Base-by-base conservation (phyloP, 2,329 filamentous ascomycete species). In the Paecilomyces niveus region DNA sequence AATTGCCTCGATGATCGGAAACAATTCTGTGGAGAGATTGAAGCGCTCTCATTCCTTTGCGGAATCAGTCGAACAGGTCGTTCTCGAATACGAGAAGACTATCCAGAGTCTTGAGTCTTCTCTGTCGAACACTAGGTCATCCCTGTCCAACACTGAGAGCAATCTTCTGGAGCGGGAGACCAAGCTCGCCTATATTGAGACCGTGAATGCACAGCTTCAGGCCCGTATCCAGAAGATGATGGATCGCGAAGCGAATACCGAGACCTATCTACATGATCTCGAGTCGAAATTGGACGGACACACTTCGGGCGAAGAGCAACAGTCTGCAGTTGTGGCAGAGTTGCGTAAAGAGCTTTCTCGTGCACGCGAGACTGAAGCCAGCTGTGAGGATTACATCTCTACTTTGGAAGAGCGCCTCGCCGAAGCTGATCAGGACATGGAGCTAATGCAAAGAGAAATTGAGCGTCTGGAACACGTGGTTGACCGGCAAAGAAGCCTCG, bases 11-110 rank as follows among this genome's bases (percentile, higher is more conserved):
- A 83, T 87, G 56, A 82, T 85, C 11, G 78, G 87, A 15, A 90
- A 87, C 57, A 91, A 93, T 70, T 90, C 92, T 0, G 88, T 92
- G 24, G 92, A 97, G 71, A 85, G 94, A 56, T 78, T 97, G 63
- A 95, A 97, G 71, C 87, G 94, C 49, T 99, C 95, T 18, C 96
- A 95, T 71, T 95, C 90, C 0, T 97, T 99, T 70, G 92, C 93
- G 1, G 89, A 96, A 71, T 93, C 93, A 29, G 93, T 99, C 21
- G 94, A 99, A 69, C 90, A 96, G 69, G 91, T 99, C 22, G 91
- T 99, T 2, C 79, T 97, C 54, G 94, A 99, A 75, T 99, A 99
- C 71, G 95, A 99, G 73, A 97, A 96, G 81, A 99, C 95, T 0
- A 99, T 99, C 54, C 92, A 97, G 72, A 89, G 85, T 56, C 83